phyloP scores from a whole-genome alignment of 169 alveolate genomes.

The Plasmodium billcollinsi region DNA sequence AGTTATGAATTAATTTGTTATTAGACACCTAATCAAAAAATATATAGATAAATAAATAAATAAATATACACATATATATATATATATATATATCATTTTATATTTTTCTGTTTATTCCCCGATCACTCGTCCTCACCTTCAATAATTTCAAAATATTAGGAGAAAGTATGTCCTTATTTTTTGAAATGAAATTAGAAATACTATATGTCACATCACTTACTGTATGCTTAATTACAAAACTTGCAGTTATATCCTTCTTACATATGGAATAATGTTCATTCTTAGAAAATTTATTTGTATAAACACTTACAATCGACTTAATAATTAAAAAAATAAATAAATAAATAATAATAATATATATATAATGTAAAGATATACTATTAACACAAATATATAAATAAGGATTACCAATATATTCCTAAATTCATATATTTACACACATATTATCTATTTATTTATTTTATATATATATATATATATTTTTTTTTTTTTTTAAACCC shows the following conservation, averaged over 20 bases:
- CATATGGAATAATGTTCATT: slow-evolving; percentile 17
- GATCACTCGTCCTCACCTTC: slow-evolving; percentile 21
- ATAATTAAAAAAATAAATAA: background rate
- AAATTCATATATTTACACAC: background rate
- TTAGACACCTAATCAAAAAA: slow-evolving; percentile 22
- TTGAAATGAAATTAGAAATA: slow-evolving; percentile 54
- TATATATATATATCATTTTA: background rate
- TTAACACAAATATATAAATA: no score
- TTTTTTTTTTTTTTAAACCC: background rate
- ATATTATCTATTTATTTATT: background rate
- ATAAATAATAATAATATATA: no score
- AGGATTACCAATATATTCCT: no score
- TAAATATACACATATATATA: background rate
- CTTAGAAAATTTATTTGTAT: slow-evolving; percentile 48
- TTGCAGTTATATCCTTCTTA: slow-evolving; percentile 21
- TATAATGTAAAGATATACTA: no score
- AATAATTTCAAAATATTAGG: slow-evolving; percentile 34
- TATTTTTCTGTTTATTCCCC: background rate
- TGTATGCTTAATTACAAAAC: slow-evolving; percentile 65
- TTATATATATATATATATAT: no score
- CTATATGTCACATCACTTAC: slow-evolving; percentile 67
- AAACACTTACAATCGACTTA: slow-evolving; percentile 42
- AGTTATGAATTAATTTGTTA: slow-evolving; percentile 9
- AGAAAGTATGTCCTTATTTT: slow-evolving; percentile 60
- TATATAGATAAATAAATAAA: no score